Percentiles rank a stretch among this genome's conserved stretches.
phyloP scores from a whole-genome alignment of 108 stramenopile genomes.

The Seminavis robusta region DNA sequence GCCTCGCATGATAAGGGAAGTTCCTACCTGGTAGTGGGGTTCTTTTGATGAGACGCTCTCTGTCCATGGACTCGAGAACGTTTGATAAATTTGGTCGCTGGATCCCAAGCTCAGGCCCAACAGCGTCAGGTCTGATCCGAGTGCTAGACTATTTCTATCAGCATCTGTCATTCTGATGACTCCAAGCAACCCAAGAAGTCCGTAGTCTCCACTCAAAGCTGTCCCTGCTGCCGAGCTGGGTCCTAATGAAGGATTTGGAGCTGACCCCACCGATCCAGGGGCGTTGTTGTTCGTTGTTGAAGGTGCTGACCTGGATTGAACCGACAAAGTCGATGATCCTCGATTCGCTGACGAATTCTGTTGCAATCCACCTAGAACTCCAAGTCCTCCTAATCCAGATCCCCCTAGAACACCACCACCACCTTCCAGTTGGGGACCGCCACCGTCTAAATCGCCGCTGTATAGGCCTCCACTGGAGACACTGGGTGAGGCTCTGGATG shows the following conservation, averaged over 20 bases:
- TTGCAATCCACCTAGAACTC: conserved; percentile 18
- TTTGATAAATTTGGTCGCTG: conserved; percentile 85
- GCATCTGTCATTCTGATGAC: conserved; percentile 97
- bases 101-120: conserved; percentile 95
- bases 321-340: conserved; percentile 6
- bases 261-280: conserved; percentile 11
- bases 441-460: conserved; percentile 24
- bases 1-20: conserved; percentile 2
- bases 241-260: conserved; percentile 24
- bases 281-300: conserved; percentile 15
- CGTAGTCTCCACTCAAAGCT: conserved; percentile 88
- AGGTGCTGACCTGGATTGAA: background rate
- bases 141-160: conserved; percentile 89
- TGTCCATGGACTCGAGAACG: conserved; percentile 94
- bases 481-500: conserved; percentile 16
- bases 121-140: conserved; percentile 94
- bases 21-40: conserved; percentile 88
- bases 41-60: conserved; percentile 79
- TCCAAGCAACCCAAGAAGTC: conserved; percentile 88
- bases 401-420: conserved; percentile 25
- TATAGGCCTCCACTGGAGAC: conserved; percentile 11
- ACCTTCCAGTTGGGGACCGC: conserved; percentile 28
- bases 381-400: conserved; percentile 36
- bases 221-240: conserved; percentile 46
- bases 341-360: conserved; percentile 11